Evolutionary conservation across 768 basidiomycete genomes (phyloP).

Genomic region (Phylloporus scabripes): DNA sequence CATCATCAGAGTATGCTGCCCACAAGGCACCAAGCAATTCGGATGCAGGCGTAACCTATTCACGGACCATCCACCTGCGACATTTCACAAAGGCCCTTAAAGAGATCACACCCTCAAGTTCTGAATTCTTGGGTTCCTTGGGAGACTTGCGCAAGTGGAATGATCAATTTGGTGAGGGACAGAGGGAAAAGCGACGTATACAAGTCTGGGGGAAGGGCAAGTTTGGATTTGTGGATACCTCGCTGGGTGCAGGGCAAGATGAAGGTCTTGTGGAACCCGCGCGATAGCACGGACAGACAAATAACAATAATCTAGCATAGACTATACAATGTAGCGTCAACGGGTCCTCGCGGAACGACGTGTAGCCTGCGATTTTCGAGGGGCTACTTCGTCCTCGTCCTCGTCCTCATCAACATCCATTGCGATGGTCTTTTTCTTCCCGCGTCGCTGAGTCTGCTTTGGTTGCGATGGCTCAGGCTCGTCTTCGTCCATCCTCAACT

Average conservation of each 20-base stretch:
- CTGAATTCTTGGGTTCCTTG: conserved; percentile 73
- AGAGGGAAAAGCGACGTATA: conserved; percentile 55
- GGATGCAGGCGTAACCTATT: conserved; percentile 9
- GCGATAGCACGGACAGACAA: conserved; percentile 18
- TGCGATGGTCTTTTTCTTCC: conserved; percentile 27
- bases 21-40: background rate
- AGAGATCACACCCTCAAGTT: conserved; percentile 87
- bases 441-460: conserved; percentile 21
- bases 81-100: conserved; percentile 83
- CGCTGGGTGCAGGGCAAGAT: conserved; percentile 27
- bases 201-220: conserved; percentile 83
- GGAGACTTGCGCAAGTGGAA: conserved; percentile 83
- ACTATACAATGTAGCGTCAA: conserved; percentile 5
- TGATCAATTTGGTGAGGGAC: conserved; percentile 88
- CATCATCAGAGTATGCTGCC: conserved; percentile 2
- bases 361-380: conserved; percentile 14
- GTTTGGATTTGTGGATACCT: conserved; percentile 74
- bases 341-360: conserved; percentile 16
- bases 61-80: conserved; percentile 43
- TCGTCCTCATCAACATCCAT: conserved; percentile 46
- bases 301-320: conserved; percentile 17
- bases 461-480: conserved; percentile 31
- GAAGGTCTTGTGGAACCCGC: conserved; percentile 35
- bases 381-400: conserved; percentile 24
- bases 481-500: conserved; percentile 30